phyloP scores from a whole-genome alignment of 1,284 basidiomycete genomes.

The Cutaneotrichosporon mucoides region DNA sequence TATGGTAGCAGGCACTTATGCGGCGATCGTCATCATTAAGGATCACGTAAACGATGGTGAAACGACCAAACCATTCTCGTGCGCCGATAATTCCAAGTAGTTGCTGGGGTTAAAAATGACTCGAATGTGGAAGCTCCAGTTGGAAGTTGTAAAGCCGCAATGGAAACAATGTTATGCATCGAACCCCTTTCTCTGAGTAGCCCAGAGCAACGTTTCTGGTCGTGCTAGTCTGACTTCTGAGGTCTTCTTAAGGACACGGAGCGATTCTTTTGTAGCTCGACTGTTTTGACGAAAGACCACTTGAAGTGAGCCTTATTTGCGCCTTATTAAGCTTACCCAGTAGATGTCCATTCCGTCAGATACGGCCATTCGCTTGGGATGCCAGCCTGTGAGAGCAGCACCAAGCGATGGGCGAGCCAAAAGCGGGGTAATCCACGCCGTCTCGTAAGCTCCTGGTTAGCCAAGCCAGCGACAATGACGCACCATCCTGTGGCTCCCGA shows the following conservation, averaged over 20 bases:
- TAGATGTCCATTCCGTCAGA: slow-evolving; percentile 54
- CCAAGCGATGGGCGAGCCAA: slow-evolving; percentile 51
- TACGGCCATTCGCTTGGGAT: slow-evolving; percentile 52
- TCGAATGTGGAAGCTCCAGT: too few relatives aligned
- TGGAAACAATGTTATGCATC: too few relatives aligned
- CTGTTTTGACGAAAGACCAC: not conserved
- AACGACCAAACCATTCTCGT: slow-evolving; percentile 24
- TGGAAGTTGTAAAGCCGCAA: too few relatives aligned
- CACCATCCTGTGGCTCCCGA: slow-evolving; percentile 12
- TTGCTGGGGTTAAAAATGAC: too few relatives aligned
- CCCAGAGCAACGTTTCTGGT: too few relatives aligned
- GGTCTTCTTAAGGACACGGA: too few relatives aligned
- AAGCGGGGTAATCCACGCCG: slow-evolving; percentile 18
- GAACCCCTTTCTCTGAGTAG: too few relatives aligned
- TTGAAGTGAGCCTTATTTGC: not conserved
- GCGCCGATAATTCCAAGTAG: slow-evolving; percentile 24
- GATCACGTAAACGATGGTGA: slow-evolving; percentile 14
- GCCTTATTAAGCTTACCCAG: slow-evolving; percentile 25
- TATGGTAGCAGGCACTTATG: slow-evolving; percentile 14
- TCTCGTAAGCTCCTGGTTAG: slow-evolving; percentile 40
- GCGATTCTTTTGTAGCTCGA: too few relatives aligned
- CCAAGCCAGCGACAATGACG: not conserved
- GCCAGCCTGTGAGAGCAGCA: slow-evolving; percentile 54
- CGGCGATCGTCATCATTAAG: slow-evolving; percentile 18
- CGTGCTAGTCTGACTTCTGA: too few relatives aligned